phyloP scores from a whole-genome alignment of 257 asterid genomes.

The Leonotis leonurus region DNA sequence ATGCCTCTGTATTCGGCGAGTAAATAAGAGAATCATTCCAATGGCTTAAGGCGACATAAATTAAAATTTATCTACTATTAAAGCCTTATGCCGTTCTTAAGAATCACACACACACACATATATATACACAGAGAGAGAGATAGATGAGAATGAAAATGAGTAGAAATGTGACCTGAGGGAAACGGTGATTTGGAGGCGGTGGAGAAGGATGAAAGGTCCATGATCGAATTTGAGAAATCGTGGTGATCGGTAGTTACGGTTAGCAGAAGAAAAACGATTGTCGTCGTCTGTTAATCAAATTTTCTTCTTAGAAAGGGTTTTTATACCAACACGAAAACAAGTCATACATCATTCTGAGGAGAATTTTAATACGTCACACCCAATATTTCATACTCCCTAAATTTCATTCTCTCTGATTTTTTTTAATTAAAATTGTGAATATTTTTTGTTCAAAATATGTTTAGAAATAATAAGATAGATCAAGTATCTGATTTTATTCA shows the following conservation, averaged over 20 bases:
- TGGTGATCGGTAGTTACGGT: constrained; percentile 3
- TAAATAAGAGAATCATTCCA: constrained; percentile 8
- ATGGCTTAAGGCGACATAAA: background rate
- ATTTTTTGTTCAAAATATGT: too few species aligned
- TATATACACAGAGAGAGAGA: background rate
- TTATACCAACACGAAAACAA: too few species aligned
- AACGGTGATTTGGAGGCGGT: constrained; percentile 27
- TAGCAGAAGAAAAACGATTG: background rate
- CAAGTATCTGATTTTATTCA: too few species aligned
- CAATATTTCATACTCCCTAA: too few species aligned
- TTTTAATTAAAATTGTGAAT: too few species aligned
- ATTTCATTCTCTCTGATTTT: too few species aligned
- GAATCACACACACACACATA: background rate
- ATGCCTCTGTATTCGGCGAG: constrained; percentile 35
- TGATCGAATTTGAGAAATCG: constrained; percentile 16
- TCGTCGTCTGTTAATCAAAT: background rate
- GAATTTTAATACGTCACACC: too few species aligned
- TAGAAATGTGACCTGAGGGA: constrained; percentile 37
- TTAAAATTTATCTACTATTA: background rate
- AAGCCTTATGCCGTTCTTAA: background rate
- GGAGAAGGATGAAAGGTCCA: constrained; percentile 49
- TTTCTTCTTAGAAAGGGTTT: too few species aligned
- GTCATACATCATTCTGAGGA: too few species aligned
- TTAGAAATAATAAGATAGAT: too few species aligned
- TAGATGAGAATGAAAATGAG: too few species aligned